These are phyloP conservation scores for Linum trigynum DNA, from an alignment of 345 rosid genomes.

Conservation along the genomic window DNA sequence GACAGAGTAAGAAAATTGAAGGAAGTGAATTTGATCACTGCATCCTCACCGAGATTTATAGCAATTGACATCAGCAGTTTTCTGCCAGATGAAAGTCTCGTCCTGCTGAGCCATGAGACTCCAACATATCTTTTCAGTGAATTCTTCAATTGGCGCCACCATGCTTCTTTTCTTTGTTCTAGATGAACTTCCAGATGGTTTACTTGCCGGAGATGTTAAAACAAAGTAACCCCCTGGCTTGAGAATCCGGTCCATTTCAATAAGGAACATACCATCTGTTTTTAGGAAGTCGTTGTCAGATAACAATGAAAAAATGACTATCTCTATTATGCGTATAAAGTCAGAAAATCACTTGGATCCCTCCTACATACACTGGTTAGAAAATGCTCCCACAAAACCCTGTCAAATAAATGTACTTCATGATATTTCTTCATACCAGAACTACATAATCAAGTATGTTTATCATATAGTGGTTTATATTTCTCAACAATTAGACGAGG, in stretches of 20 bases:
- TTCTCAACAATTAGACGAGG: no score
- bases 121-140: constrained; percentile 77
- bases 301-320: not conserved
- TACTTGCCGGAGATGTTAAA: constrained; percentile 65
- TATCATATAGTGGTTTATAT: no score
- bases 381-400: no score
- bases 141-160: constrained; percentile 47
- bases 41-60: constrained; percentile 58
- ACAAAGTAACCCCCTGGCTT: constrained; percentile 97
- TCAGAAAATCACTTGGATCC: no score
- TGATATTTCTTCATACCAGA: no score
- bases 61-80: constrained; percentile 56
- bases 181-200: constrained; percentile 40
- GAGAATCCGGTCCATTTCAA: constrained; percentile 88
- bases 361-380: no score
- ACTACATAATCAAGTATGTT: no score
- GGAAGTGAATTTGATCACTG: constrained; percentile 2
- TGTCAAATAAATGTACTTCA: no score
- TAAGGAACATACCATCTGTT: constrained; percentile 77
- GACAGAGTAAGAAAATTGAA: constrained; percentile 5
- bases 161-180: constrained; percentile 45
- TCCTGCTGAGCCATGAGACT: constrained; percentile 85
- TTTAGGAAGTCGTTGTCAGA: constrained; percentile 17
- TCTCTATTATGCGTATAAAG: no score
- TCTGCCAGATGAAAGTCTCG: constrained; percentile 93